Conservation (phyloP, 768 basidiomycete species). For the Jaapia argillacea region DNA sequence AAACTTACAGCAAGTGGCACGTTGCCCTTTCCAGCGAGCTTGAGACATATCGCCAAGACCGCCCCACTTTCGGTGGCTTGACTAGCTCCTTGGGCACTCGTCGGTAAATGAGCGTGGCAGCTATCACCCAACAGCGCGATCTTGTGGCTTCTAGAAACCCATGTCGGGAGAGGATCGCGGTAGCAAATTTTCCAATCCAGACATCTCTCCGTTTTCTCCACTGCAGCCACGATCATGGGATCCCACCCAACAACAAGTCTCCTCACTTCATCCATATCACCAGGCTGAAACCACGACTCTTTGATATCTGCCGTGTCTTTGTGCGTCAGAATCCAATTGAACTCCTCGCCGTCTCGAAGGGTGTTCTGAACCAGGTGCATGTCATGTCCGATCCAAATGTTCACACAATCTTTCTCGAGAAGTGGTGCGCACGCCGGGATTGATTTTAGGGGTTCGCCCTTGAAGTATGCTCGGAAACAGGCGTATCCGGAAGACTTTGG, state of each 20-base stretch:
- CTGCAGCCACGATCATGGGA: background rate
- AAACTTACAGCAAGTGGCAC: background rate
- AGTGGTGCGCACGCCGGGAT: background rate
- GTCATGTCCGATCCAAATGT: background rate
- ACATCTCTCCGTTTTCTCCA: background rate
- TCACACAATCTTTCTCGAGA: background rate
- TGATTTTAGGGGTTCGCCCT: background rate
- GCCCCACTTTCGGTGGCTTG: constrained; percentile 22
- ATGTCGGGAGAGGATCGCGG: constrained; percentile 17
- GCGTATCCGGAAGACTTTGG: constrained; percentile 3
- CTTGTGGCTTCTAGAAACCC: constrained; percentile 15
- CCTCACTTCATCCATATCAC: constrained; percentile 1
- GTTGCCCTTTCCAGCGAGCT: background rate
- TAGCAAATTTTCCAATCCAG: constrained; percentile 21
- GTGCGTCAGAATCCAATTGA: constrained; percentile 2
- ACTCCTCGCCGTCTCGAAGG: background rate
- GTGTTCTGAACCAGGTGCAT: background rate
- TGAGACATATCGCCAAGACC: constrained; percentile 16
- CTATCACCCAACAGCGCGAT: constrained; percentile 21
- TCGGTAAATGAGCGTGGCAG: constrained; percentile 21
- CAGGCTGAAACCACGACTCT: constrained; percentile 2
- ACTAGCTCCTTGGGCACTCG: constrained; percentile 17
- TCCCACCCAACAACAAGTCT: background rate
- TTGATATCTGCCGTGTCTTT: constrained; percentile 2
- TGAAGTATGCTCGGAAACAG: constrained; percentile 2